Conservation (phyloP, 1,284 basidiomycete species). For the Rhodotorula sp. region DNA sequence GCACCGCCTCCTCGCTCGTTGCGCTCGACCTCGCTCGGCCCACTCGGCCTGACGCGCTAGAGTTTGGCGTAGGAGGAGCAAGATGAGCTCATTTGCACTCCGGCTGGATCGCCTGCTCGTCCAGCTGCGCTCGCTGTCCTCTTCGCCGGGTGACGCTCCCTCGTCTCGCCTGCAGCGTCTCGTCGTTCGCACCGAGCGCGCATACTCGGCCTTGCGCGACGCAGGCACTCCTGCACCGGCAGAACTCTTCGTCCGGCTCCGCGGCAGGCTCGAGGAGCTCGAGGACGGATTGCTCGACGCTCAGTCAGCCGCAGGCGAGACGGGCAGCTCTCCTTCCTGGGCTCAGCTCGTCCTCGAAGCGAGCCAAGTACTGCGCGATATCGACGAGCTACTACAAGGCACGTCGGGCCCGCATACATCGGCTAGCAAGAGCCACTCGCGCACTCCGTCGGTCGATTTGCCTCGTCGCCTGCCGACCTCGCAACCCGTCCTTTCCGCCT, state of each 20-base stretch:
- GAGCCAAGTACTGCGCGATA: background rate
- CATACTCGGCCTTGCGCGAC: background rate
- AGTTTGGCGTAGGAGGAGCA: too few species aligned
- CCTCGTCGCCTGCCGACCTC: slow-evolving; percentile 7
- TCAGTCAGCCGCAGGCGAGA: background rate
- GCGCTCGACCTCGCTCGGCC: background rate
- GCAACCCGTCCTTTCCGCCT: background rate
- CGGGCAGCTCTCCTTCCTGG: background rate
- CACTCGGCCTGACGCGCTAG: background rate
- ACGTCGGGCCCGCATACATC: background rate
- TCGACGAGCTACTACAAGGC: background rate
- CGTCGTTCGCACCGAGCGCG: slow-evolving; percentile 6
- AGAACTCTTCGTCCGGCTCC: slow-evolving; percentile 10
- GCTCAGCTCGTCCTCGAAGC: background rate
- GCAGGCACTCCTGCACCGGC: background rate
- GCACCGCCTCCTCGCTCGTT: background rate
- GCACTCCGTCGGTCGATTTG: slow-evolving; percentile 1
- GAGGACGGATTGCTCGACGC: slow-evolving; percentile 4
- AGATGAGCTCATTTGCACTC: slow-evolving; percentile 6
- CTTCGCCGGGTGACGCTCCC: background rate
- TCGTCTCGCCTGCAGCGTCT: slow-evolving; percentile 7
- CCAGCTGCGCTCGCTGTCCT: background rate
- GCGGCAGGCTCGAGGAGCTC: slow-evolving; percentile 12
- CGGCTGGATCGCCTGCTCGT: slow-evolving; percentile 2
- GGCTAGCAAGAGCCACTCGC: background rate